A percentile compares a stretch with the other conserved stretches of the same genome.
Conservation (phyloP, 164 flowering plant species). For the Brasenia schreberi region DNA sequence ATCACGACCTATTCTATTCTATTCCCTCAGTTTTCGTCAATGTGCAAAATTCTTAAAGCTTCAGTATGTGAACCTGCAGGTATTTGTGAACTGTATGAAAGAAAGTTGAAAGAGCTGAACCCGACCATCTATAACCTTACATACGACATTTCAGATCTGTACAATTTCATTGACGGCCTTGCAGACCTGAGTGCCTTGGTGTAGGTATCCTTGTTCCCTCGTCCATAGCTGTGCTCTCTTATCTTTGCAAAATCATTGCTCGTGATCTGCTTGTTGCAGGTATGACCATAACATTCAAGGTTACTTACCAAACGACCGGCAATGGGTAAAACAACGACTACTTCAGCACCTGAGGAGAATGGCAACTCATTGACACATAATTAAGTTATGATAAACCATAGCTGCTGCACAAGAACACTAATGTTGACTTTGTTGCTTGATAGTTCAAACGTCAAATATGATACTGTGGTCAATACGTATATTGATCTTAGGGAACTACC, state of each 20-base stretch:
- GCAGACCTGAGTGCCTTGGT: constrained; percentile 90
- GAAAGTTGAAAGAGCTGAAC: constrained; percentile 85
- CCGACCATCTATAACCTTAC: constrained; percentile 67
- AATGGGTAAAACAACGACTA: constrained; percentile 78
- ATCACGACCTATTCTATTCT: neutral
- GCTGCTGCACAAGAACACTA: neutral
- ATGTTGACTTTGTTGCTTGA: neutral
- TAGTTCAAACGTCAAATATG: neutral
- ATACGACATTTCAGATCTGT: constrained; percentile 84
- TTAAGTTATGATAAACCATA: neutral
- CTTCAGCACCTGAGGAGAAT: constrained; percentile 68
- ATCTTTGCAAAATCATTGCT: neutral
- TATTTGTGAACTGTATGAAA: constrained; percentile 82
- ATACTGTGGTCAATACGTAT: neutral
- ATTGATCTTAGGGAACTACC: neutral
- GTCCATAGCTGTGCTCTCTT: neutral
- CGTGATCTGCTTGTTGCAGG: constrained; percentile 31
- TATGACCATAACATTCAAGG: constrained; percentile 73
- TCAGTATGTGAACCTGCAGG: constrained; percentile 26
- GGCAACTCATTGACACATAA: constrained; percentile 22
- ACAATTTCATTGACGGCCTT: constrained; percentile 93
- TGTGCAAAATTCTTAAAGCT: too few relatives aligned
- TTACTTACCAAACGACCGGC: constrained; percentile 78
- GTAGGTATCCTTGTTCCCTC: constrained; percentile 25
- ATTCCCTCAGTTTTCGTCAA: too few relatives aligned